Percentiles rank a stretch among this genome's conserved stretches.
Evolutionary conservation across 2,329 filamentous ascomycete species (phyloP).

Genomic region (Esteya vermicola): DNA sequence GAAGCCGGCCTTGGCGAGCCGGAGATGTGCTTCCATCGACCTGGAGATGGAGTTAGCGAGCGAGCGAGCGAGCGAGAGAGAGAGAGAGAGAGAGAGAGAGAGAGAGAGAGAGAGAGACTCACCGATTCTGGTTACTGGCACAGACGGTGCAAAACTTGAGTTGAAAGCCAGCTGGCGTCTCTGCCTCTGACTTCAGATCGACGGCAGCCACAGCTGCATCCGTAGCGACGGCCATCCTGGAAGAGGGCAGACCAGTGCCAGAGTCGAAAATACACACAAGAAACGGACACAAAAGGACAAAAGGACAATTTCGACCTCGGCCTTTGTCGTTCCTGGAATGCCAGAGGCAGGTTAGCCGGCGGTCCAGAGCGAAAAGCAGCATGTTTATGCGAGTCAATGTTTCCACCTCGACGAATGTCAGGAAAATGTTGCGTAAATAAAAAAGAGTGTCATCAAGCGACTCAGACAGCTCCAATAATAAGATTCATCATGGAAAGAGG

Average conservation of each 20-base stretch:
- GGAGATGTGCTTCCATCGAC: constrained; percentile 98
- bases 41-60: constrained; percentile 21
- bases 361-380: neutral
- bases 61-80: neutral
- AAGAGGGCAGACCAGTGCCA: too few relatives aligned
- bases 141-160: constrained; percentile 98
- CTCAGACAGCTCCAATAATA: constrained; percentile 62
- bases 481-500: constrained; percentile 33
- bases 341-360: neutral
- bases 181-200: constrained; percentile 26
- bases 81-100: neutral
- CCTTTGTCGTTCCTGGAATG: neutral
- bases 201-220: neutral
- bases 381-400: neutral
- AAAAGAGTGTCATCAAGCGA: constrained; percentile 36
- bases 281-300: neutral
- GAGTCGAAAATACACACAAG: neutral
- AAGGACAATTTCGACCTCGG: neutral
- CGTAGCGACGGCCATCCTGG: constrained; percentile 3
- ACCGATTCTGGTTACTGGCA: constrained; percentile 95
- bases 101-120: constrained; percentile 20
- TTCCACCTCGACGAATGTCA: constrained; percentile 4
- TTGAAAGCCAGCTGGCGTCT: constrained; percentile 55
- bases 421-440: constrained; percentile 20
- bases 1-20: constrained; percentile 71